Base-by-base conservation (phyloP, 169 alveolate genomes). In the Miamiensis avidus region DNA sequence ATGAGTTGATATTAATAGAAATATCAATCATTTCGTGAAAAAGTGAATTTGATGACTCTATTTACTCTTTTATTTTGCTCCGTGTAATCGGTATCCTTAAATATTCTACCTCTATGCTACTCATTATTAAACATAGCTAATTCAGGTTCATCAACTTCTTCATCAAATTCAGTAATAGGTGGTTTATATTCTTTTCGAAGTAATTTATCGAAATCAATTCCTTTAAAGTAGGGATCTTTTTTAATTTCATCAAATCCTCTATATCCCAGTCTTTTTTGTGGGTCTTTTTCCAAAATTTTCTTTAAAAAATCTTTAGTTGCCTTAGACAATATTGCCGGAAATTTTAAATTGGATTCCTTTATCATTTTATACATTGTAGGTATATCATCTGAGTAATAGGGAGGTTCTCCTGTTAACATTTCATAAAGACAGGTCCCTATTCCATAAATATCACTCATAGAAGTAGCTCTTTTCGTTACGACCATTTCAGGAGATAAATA, bases 401-500 rank as follows among this genome's bases (percentile, higher is more conserved):
- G 91, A 65, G 85, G 85, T 32, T 81, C 86, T n/a, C 88, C 88
- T 27, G 87, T 82, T 33, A 87, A 28, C 82, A 87, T 74, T 75
- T 87, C 91, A 73, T 83, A 90, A 85, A 87, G 83, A 72, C 86
- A 78, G 26, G 84, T 86, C 0, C 94, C 94, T 72, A 90, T 69
- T 29, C 88, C 84, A 90, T 90, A 90, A 89, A 91, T 86, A 84
- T 90, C 94, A 64, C 84, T 82, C 84, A 83, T 88, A 49, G 78
- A 88, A 26, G 89, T 87, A 77, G 86, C 84, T 0, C 91, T 89
- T 90, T 90, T 90, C 81, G 83, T 82, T 49, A 77, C 83, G 27
- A 83, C 31, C 65, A 89, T 86, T 82, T 89, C 93, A 29, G 93
- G 93, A 0, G 93, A 88, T 34, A 89, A 69, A 83, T 89, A 89